These are phyloP conservation scores for Trametes gibbosa DNA, from an alignment of 768 basidiomycete species.

Conservation along the genomic window DNA sequence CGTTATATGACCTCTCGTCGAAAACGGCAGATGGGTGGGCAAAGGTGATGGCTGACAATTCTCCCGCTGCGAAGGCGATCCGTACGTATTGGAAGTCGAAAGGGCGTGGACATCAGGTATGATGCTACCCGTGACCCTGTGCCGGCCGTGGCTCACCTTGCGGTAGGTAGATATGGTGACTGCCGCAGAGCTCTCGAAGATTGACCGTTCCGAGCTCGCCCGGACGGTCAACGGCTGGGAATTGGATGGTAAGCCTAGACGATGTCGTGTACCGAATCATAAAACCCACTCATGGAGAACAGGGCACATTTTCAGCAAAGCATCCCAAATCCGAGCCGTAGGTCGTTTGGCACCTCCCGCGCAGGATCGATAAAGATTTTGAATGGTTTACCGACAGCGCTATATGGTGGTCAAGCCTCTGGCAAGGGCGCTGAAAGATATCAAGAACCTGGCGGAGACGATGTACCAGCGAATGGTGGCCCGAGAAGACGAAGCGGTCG, in stretches of 20 bases:
- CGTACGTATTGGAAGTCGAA: slow-evolving; percentile 31
- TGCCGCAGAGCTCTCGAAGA: slow-evolving; percentile 26
- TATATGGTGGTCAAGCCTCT: slow-evolving; percentile 37
- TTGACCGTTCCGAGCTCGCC: slow-evolving; percentile 35
- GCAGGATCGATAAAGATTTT: background rate
- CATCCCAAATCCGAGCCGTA: slow-evolving; percentile 40
- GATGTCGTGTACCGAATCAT: background rate
- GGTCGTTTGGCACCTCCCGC: background rate
- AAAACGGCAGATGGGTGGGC: slow-evolving; percentile 26
- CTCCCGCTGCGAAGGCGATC: slow-evolving; percentile 33
- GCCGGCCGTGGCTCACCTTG: background rate
- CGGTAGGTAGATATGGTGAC: slow-evolving; percentile 37
- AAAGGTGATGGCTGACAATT: slow-evolving; percentile 32
- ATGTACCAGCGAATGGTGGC: slow-evolving; percentile 38
- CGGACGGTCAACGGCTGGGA: slow-evolving; percentile 41
- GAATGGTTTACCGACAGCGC: slow-evolving; percentile 25
- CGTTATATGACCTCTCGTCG: slow-evolving; percentile 38
- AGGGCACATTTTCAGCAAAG: slow-evolving; percentile 34
- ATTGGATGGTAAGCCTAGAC: slow-evolving; percentile 27
- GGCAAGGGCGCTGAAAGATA: slow-evolving; percentile 32
- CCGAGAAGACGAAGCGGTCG: slow-evolving; percentile 42
- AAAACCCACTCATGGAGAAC: background rate
- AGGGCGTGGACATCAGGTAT: slow-evolving; percentile 22
- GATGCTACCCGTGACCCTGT: background rate
- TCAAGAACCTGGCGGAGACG: slow-evolving; percentile 32